Evolutionary conservation across 257 asterid genomes (phyloP), one percentile per base, ranked within the genome.

Genomic region (Paulownia fortunei): DNA sequence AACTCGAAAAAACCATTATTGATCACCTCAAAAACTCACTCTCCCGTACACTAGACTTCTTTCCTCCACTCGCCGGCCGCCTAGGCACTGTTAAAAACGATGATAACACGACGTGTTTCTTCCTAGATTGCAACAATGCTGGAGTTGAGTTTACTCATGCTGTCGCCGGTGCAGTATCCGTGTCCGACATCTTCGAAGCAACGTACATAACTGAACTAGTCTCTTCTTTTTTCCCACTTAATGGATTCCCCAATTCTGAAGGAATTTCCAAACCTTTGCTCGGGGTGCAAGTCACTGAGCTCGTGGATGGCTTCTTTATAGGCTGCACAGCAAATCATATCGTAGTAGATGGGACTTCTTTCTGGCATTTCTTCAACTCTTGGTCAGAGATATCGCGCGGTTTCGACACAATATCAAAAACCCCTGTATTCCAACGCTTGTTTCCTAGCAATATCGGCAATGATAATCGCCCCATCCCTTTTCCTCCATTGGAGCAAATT

Each of bases 61-160:
- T 85, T 13, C 89, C 83, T 0, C 89, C 89, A 0, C 83, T 82
- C 46, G 76, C 87, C 13, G 87, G 89, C 78, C 89, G 89, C 11
- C 58, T 82, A 1, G 60, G 44, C 56, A 16, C 59, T 37, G 11
- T 60, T 5, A 8, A 11, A 0, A 42, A 44, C 72, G 61, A 41
- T 3, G 68, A 69, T 11, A 18, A 21, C 68, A 77, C 81, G 0
- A 6, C 19, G 0, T 15, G 4, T 44, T 85, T 60, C 76, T 71
- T 10, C 79, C 3, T 85, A 15, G 77, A 77, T 36, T 82, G 85
- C 76, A 85, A 77, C 72, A 66, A 77, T 0, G 78, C 67, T 0
- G 88, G 84, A 5, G 86, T 11, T 3, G 61, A 72, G 16, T 80
- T 85, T 19, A 34, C 64, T 7, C 84, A 83, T 5, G 88, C 88